A percentile compares a stretch with the other conserved stretches of the same genome.
Conservation (phyloP, 306 rosid species). For the Chamaecrista fasciculata region DNA sequence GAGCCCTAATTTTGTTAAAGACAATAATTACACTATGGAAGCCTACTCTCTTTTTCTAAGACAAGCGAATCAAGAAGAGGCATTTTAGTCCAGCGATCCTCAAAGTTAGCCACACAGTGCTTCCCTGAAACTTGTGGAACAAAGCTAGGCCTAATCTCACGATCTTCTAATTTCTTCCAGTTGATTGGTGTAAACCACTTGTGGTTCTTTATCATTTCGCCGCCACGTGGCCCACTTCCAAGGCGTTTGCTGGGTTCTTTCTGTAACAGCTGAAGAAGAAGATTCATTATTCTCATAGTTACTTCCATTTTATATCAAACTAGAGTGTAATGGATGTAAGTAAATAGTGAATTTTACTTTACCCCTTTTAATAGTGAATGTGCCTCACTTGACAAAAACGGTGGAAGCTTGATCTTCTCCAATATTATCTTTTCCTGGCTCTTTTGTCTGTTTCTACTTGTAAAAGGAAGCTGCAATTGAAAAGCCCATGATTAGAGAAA, state of each 20-base stretch:
- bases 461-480: conserved; percentile 72
- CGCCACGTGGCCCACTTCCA: conserved; percentile 56
- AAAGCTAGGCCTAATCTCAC: conserved; percentile 72
- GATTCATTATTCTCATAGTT: conserved; percentile 16
- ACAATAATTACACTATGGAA: too few species aligned
- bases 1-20: too few species aligned
- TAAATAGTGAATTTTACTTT: conserved; percentile 45
- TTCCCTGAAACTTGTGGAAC: conserved; percentile 73
- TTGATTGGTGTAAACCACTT: conserved; percentile 73
- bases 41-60: too few species aligned
- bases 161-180: conserved; percentile 69
- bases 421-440: conserved; percentile 71
- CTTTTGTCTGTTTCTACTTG: conserved; percentile 62
- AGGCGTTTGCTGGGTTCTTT: conserved; percentile 67
- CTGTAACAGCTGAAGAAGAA: conserved; percentile 55
- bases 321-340: neutral
- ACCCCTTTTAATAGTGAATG: conserved; percentile 84
- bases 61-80: conserved; percentile 67
- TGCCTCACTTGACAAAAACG: conserved; percentile 76
- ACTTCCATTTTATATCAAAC: neutral
- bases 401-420: conserved; percentile 78
- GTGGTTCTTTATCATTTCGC: conserved; percentile 65
- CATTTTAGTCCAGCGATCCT: conserved; percentile 73
- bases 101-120: conserved; percentile 83
- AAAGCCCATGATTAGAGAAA: neutral